phyloP scores from a whole-genome alignment of 495 filamentous ascomycete species.

The Penicillium arizonense region DNA sequence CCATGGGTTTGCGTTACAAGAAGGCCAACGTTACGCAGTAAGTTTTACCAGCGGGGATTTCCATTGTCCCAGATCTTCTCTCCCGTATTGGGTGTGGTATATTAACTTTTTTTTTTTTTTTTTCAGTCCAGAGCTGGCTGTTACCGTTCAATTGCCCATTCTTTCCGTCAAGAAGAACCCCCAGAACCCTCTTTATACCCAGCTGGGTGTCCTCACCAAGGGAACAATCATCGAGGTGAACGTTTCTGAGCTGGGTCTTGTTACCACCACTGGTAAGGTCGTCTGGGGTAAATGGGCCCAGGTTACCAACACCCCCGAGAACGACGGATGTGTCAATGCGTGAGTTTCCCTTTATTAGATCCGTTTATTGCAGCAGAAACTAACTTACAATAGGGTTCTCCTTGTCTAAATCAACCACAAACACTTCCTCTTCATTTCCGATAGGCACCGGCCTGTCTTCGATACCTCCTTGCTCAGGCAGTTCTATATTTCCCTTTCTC shows the following conservation, averaged over 20 bases:
- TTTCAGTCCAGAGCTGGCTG: slow-evolving; percentile 66
- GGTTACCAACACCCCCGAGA: slow-evolving; percentile 67
- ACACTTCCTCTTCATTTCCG: slow-evolving; percentile 12
- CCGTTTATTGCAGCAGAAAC: not conserved
- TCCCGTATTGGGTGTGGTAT: not conserved
- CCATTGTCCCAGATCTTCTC: not conserved
- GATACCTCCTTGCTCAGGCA: slow-evolving; percentile 27
- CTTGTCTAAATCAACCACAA: slow-evolving; percentile 25
- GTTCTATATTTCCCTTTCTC: slow-evolving; percentile 19
- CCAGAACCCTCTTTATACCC: slow-evolving; percentile 90
- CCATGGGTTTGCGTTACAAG: slow-evolving; percentile 88
- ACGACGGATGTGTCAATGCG: slow-evolving; percentile 78
- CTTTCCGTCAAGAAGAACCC: slow-evolving; percentile 98
- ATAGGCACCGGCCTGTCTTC: slow-evolving; percentile 17
- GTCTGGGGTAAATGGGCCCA: slow-evolving; percentile 89
- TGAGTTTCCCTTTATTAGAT: slow-evolving; percentile 16
- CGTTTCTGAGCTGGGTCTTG: slow-evolving; percentile 87
- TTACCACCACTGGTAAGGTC: slow-evolving; percentile 90
- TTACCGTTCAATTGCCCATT: slow-evolving; percentile 92
- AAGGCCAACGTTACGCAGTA: slow-evolving; percentile 84
- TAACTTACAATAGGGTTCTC: slow-evolving; percentile 19
- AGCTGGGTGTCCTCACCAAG: slow-evolving; percentile 89
- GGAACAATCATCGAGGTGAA: slow-evolving; percentile 97
- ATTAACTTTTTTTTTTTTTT: slow-evolving; percentile 14
- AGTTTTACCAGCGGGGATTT: slow-evolving; percentile 9